Percentiles rank a stretch among this genome's conserved stretches.
These are phyloP conservation scores for Ocimum tenuiflorum DNA, from an alignment of 257 asterid genomes.

Conservation along the genomic window DNA sequence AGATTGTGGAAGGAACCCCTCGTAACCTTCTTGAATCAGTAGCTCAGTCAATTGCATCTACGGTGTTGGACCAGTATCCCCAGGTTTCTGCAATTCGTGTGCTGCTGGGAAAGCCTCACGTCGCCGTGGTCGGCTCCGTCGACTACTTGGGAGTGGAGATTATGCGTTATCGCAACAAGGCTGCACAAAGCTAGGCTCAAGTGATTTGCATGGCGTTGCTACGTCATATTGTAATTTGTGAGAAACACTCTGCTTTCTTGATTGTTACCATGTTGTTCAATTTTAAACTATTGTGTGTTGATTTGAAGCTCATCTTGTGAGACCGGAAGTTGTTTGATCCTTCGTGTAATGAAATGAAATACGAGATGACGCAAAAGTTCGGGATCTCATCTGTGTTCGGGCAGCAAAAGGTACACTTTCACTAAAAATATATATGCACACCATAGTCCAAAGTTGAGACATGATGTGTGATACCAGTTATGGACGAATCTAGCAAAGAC, in stretches of 20 bases:
- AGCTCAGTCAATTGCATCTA: slow-evolving; percentile 59
- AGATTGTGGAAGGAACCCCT: slow-evolving; percentile 64
- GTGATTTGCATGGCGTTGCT: background rate
- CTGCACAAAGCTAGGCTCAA: slow-evolving; percentile 12
- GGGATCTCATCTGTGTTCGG: too few species aligned
- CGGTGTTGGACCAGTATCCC: slow-evolving; percentile 40
- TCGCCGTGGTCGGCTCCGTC: slow-evolving; percentile 65
- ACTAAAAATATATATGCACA: too few species aligned
- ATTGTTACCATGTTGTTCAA: background rate
- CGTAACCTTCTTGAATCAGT: slow-evolving; percentile 76
- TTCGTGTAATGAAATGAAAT: too few species aligned
- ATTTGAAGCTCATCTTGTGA: background rate
- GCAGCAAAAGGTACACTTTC: too few species aligned
- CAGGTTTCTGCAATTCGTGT: slow-evolving; percentile 61
- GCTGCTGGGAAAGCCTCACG: slow-evolving; percentile 86
- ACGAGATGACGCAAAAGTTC: too few species aligned
- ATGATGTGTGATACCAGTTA: too few species aligned
- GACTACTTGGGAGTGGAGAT: slow-evolving; percentile 91
- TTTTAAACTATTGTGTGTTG: too few species aligned
- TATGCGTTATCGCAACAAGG: slow-evolving; percentile 31
- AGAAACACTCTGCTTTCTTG: background rate
- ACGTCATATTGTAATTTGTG: too few species aligned
- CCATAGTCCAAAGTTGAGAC: too few species aligned
- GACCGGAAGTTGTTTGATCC: background rate
- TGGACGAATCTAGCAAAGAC: too few species aligned